Base-by-base conservation (phyloP, 768 basidiomycete genomes). In the Agaricus blazei region DNA sequence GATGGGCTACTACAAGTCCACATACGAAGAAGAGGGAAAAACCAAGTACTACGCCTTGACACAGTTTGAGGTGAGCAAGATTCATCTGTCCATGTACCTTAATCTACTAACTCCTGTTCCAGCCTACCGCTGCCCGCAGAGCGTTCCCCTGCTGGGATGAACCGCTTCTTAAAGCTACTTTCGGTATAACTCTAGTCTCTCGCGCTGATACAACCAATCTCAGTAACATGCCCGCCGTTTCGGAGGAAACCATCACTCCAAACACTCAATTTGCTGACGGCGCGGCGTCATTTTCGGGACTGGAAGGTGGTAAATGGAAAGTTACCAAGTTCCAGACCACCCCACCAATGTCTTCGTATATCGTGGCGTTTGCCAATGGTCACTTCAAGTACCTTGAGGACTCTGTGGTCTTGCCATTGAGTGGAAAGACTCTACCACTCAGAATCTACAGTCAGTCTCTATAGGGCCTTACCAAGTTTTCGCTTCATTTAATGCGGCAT, bases 101-200 rank as follows among this genome's bases (percentile, higher is more conserved):
- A 4, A 28, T 3, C 11, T 19, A 19, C 19, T 19, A 49, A n/a
- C 24, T 1, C 31, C 9, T 11, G 38, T 31, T 34, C 12, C 59
- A 96, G 87, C 85, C 94, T 38, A 96, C 90, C 38, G 85, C 85
- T 57, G 94, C 95, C 8, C 76, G 94, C 48, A 79, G 82, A 41
- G 83, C 87, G 5, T 90, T 92, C 68, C 90, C 90, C 27, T 91
- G 87, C 73, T 96, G 91, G 90, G 95, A 97, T 65, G 94, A 97
- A 65, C 96, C 95, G 14, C 76, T 83, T 37, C 76, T 95, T 61
- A 98, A 98, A 68, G 88, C 93, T 0, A 93, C 87, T 2, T 90
- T 87, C 65, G 64, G 79, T 0, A 73, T 93, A 57, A 87, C 85
- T 12, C 75, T 95, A 77, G 77, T 95, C 63, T 90, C 92, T n/a